These are phyloP conservation scores for Camellia japonica DNA, from an alignment of 148 eudicot species.

Conservation along the genomic window DNA sequence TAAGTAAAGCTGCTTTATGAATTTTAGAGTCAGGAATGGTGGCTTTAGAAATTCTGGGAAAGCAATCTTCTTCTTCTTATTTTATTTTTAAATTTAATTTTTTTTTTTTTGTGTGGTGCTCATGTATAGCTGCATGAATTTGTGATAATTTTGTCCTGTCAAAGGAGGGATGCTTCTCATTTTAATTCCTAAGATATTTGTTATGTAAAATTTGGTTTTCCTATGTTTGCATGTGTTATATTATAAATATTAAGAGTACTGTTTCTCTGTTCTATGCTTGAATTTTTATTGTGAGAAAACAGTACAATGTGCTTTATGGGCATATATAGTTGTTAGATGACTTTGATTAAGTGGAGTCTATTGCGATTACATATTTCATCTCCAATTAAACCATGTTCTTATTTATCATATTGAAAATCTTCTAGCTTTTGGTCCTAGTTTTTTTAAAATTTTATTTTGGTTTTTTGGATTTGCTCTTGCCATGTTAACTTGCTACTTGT, in stretches of 20 bases:
- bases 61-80: background rate
- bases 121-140: background rate
- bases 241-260: background rate
- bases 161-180: background rate
- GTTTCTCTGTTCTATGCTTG: background rate
- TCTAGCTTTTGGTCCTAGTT: background rate
- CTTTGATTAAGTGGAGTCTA: background rate
- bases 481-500: background rate
- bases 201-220: background rate
- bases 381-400: background rate
- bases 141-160: background rate
- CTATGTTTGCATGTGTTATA: background rate
- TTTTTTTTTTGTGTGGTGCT: background rate
- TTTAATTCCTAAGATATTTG: background rate
- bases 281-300: background rate
- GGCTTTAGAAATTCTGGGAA: background rate
- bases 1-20: background rate
- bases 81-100: background rate
- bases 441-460: background rate
- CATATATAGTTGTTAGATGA: background rate
- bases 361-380: background rate
- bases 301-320: slow-evolving; percentile 2
- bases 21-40: background rate
- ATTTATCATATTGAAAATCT: background rate
- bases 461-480: background rate